Percentiles rank a stretch among this genome's conserved stretches.
These are phyloP conservation scores for Ceratobasidium sp. DNA, from an alignment of 1,284 basidiomycete species.

Conservation along the genomic window DNA sequence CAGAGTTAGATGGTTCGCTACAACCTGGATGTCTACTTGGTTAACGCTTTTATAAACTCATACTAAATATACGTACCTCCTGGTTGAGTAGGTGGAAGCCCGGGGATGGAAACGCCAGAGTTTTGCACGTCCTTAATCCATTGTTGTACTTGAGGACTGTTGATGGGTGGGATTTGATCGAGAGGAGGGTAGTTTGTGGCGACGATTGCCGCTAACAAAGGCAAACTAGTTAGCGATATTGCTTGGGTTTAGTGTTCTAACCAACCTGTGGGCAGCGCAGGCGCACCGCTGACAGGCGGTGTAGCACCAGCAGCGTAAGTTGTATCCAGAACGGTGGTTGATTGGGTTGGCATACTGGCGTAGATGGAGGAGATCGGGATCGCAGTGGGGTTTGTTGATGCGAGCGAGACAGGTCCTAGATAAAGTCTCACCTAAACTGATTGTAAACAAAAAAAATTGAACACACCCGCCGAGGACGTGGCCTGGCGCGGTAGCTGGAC, in stretches of 20 bases:
- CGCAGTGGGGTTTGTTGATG: conserved; percentile 42
- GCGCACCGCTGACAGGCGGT: conserved; percentile 74
- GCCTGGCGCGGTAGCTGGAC: conserved; percentile 28
- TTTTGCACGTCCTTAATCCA: conserved; percentile 76
- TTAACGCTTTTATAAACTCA: conserved; percentile 52
- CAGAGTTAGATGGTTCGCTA: conserved; percentile 69
- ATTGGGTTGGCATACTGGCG: conserved; percentile 73
- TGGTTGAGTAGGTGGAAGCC: conserved; percentile 69
- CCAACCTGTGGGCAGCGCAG: conserved; percentile 74
- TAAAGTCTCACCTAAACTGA: not conserved
- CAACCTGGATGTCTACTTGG: conserved; percentile 62
- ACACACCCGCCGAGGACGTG: not conserved
- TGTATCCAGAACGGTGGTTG: conserved; percentile 66
- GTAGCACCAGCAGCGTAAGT: conserved; percentile 72
- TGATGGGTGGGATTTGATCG: conserved; percentile 74
- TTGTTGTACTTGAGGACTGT: conserved; percentile 70
- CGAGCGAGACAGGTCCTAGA: conserved; percentile 59
- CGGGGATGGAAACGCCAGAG: conserved; percentile 71
- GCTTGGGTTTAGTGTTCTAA: conserved; percentile 35
- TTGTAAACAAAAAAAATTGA: not conserved
- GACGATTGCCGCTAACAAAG: conserved; percentile 68
- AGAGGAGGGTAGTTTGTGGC: conserved; percentile 73
- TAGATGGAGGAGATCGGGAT: conserved; percentile 62
- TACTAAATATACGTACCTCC: conserved; percentile 70
- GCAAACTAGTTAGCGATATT: conserved; percentile 70